Base-by-base conservation (phyloP, 2,329 filamentous ascomycete species). In the Fusarium sp. region DNA sequence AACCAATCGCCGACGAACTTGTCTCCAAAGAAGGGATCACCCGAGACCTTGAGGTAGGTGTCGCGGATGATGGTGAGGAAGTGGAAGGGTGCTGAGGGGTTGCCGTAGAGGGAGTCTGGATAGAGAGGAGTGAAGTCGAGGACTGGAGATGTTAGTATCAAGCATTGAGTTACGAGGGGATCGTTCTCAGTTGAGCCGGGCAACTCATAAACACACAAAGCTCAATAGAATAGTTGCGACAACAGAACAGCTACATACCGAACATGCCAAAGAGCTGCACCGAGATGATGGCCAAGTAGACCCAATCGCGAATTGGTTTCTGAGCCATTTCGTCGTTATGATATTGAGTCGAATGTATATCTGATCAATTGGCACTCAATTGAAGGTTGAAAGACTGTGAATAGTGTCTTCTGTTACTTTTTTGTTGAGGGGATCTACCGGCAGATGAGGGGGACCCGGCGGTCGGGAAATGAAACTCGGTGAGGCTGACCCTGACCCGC, bases 41-140 rank as follows among this genome's bases (percentile, higher is more conserved):
- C 84, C 70, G 84, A 84, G 10, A 78, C 77, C 34, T 75, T 64
- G 44, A 84, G 76, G 77, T 88, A 88, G 71, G 79, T 81, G 4
- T 77, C 64, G 62, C 84, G 83, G 62, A 87, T 73, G 34, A 77
- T 61, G 67, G 81, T 76, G 49, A 87, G 78, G 67, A 82, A 79
- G 75, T 86, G 82, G 6, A 88, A 77, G 0, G 85, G 85, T 0
- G 81, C 75, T 4, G 75, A 78, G 1, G 80, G 72, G 0, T 79
- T 63, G 3, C 77, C 73, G 76, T 82, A 85, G 49, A 87, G 80
- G 54, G 76, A 77, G 2, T 73, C 62, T 1, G 86, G 86, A 74
- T 87, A 88, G 69, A 86, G 81, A 31, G 81, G 80, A 34, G 86
- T 81, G 51, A 86, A 82, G 71, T 89, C 86, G 49, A 87, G 81